Percentiles rank a stretch among this genome's conserved stretches.
Conservation (phyloP, 2,329 filamentous ascomycete genomes). For the Cytospora piceicola region DNA sequence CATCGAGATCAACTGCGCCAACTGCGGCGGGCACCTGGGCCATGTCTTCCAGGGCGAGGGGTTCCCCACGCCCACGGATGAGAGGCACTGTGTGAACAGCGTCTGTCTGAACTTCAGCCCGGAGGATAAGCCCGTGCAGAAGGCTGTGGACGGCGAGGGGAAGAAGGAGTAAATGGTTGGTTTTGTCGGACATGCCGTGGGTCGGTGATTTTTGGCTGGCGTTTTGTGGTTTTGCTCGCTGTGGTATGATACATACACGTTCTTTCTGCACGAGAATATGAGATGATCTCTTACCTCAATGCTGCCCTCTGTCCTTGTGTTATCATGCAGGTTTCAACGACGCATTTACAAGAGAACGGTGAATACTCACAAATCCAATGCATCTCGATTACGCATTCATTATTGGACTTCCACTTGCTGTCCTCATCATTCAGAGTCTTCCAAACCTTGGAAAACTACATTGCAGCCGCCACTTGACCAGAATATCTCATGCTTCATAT, state of each 20-base stretch:
- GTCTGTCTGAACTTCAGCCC: slow-evolving; percentile 81
- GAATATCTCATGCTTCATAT: too few relatives aligned
- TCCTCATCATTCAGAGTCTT: too few relatives aligned
- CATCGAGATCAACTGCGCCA: slow-evolving; percentile 92
- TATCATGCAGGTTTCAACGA: neutral
- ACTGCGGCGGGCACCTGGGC: slow-evolving; percentile 90
- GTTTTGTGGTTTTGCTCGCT: neutral
- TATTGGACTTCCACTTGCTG: too few relatives aligned
- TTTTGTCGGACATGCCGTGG: neutral
- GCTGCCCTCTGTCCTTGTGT: too few relatives aligned
- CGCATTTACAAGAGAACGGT: neutral
- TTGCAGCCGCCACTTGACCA: too few relatives aligned
- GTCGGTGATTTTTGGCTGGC: neutral
- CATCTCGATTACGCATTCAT: too few relatives aligned
- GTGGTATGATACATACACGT: neutral
- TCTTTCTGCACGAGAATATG: neutral
- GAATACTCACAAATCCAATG: too few relatives aligned
- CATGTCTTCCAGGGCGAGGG: slow-evolving; percentile 93
- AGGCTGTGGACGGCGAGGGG: slow-evolving; percentile 45
- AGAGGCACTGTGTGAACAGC: slow-evolving; percentile 97
- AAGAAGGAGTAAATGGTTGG: slow-evolving; percentile 18
- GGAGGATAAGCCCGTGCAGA: slow-evolving; percentile 60
- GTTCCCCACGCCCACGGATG: slow-evolving; percentile 83
- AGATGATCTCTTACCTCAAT: neutral
- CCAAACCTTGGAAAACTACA: too few relatives aligned